Percentiles rank a stretch among this genome's conserved stretches.
These are phyloP conservation scores for Daldinia childiae DNA, from an alignment of 495 filamentous ascomycete species.

Conservation along the genomic window DNA sequence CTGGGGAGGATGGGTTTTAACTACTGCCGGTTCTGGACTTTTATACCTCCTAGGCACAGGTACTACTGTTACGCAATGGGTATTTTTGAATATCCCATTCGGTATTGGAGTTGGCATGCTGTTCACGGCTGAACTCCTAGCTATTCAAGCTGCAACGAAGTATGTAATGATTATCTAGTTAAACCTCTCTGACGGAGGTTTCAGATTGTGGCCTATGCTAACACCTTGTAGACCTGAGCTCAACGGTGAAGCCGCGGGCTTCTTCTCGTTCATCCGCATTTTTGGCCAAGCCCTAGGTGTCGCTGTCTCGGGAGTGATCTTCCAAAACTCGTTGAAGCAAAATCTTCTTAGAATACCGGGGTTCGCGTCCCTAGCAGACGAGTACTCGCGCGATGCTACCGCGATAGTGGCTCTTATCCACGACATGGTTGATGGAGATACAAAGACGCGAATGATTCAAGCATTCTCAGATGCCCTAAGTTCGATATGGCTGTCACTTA, in stretches of 20 bases:
- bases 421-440: slow-evolving; percentile 55
- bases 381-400: slow-evolving; percentile 66
- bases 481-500: slow-evolving; percentile 66
- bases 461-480: slow-evolving; percentile 67
- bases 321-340: slow-evolving; percentile 2
- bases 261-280: slow-evolving; percentile 36
- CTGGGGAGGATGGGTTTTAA: slow-evolving; percentile 62
- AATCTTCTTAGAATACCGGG: not conserved
- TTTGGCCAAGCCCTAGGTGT: slow-evolving; percentile 2
- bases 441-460: slow-evolving; percentile 57
- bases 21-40: slow-evolving; percentile 55
- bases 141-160: slow-evolving; percentile 53
- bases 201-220: not conserved
- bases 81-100: slow-evolving; percentile 60
- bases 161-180: not conserved
- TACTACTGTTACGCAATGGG: slow-evolving; percentile 59
- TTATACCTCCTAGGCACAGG: slow-evolving; percentile 56
- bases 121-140: slow-evolving; percentile 58
- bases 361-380: slow-evolving; percentile 51
- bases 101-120: slow-evolving; percentile 65
- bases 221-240: slow-evolving; percentile 21
- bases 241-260: not conserved
- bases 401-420: slow-evolving; percentile 68
- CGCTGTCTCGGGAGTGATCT: not conserved
- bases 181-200: not conserved